phyloP scores from a whole-genome alignment of 768 basidiomycete species.

The Melanogaster broomeanus region DNA sequence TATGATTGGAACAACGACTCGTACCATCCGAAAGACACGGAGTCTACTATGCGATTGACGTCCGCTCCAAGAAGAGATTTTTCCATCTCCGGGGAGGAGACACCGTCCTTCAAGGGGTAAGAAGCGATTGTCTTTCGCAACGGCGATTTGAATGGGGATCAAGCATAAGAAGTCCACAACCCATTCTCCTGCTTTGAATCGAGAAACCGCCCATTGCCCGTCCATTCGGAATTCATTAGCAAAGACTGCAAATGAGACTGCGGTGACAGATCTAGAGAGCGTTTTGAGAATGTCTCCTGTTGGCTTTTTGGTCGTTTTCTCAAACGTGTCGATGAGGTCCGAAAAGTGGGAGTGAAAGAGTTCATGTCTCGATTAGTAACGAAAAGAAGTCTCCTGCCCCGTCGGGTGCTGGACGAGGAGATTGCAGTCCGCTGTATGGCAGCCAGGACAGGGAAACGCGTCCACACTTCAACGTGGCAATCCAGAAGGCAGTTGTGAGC shows the following conservation, averaged over 20 bases:
- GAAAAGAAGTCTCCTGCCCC: constrained; percentile 38
- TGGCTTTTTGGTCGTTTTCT: constrained; percentile 48
- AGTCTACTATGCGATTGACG: constrained; percentile 50
- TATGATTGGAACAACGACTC: constrained; percentile 61
- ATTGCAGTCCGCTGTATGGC: constrained; percentile 46
- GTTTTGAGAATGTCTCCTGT: constrained; percentile 40
- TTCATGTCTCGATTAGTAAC: constrained; percentile 34
- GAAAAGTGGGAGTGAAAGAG: constrained; percentile 41
- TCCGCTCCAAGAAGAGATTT: constrained; percentile 53
- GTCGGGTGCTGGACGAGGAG: constrained; percentile 27
- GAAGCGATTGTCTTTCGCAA: constrained; percentile 56
- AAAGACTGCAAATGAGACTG: constrained; percentile 26
- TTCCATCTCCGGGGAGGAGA: constrained; percentile 47
- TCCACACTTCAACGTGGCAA: constrained; percentile 54
- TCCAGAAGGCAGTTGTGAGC: constrained; percentile 49
- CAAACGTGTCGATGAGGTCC: constrained; percentile 43
- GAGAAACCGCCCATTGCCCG: constrained; percentile 28
- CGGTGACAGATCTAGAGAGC: constrained; percentile 27
- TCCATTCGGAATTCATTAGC: background rate
- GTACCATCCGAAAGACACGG: constrained; percentile 55
- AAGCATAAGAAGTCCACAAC: constrained; percentile 54
- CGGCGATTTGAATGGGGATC: constrained; percentile 58
- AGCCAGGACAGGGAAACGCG: constrained; percentile 53
- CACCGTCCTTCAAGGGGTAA: constrained; percentile 55
- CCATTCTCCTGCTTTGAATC: constrained; percentile 53